A percentile compares a stretch with the other conserved stretches of the same genome.
Evolutionary conservation across 179 eudicot genomes (phyloP).

Genomic region (Amaranthus tricolor): DNA sequence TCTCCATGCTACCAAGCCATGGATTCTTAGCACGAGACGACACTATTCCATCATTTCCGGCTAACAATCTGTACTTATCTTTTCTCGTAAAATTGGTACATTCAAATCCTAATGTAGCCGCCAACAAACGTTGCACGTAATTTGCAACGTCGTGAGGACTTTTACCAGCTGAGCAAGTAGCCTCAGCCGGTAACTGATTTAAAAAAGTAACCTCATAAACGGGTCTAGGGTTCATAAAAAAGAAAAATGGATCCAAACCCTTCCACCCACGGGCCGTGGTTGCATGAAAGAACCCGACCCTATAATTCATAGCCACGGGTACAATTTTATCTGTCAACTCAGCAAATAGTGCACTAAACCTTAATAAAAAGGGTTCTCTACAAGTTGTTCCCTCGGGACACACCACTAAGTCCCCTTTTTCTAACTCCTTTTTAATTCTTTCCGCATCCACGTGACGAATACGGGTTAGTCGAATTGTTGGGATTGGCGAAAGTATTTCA

Average conservation of each 20-base stretch:
- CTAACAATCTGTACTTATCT: slow-evolving; percentile 83
- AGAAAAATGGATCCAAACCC: slow-evolving; percentile 84
- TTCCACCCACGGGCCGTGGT: slow-evolving; percentile 97
- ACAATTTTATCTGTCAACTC: slow-evolving; percentile 82
- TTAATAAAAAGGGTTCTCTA: slow-evolving; percentile 76
- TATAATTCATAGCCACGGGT: slow-evolving; percentile 90
- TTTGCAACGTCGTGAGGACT: slow-evolving; percentile 93
- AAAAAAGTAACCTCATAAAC: slow-evolving; percentile 85
- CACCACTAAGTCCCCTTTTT: slow-evolving; percentile 64
- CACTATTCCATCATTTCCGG: slow-evolving; percentile 82
- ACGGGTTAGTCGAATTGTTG: slow-evolving; percentile 73
- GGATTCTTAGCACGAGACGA: slow-evolving; percentile 26
- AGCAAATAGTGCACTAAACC: slow-evolving; percentile 83
- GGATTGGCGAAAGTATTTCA: slow-evolving; percentile 81
- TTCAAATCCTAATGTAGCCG: slow-evolving; percentile 83
- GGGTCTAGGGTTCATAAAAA: slow-evolving; percentile 92
- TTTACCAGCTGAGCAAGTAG: slow-evolving; percentile 86
- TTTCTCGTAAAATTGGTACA: slow-evolving; percentile 83
- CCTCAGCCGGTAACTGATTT: slow-evolving; percentile 79
- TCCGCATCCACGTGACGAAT: slow-evolving; percentile 67
- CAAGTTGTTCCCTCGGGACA: slow-evolving; percentile 99
- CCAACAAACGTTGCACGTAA: slow-evolving; percentile 81
- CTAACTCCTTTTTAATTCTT: slow-evolving; percentile 46
- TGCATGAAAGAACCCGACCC: slow-evolving; percentile 81
- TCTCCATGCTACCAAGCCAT: slow-evolving; percentile 32